Base-by-base conservation (phyloP, 345 rosid species). In the Durio zibethinus region DNA sequence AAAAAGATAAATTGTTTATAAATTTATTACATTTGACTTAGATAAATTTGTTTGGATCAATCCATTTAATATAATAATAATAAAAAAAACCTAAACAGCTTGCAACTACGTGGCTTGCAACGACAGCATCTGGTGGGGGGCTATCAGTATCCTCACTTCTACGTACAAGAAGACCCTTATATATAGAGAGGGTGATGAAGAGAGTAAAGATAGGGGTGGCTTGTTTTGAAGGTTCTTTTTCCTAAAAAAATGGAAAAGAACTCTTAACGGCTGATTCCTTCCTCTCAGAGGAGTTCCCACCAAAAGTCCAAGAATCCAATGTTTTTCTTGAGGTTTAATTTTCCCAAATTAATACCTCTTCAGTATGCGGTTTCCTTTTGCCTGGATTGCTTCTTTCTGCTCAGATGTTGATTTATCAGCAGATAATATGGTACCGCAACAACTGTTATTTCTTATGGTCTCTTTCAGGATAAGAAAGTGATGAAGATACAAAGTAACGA, bases 71-170 rank as follows among this genome's bases (percentile, higher is more conserved):
- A n/a, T n/a, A n/a, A n/a, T n/a, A n/a, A n/a, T n/a, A n/a, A n/a
- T n/a, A 56, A 25, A 56, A 7, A 54, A 56, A 60, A 38, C 66
- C 66, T 61, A 61, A 14, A 64, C 69, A 64, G 45, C 47, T 64
- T 64, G 69, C 47, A 64, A 20, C 27, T 20, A 64, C 69, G 69
- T 64, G 69, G 69, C 69, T 36, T 64, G 4, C 69, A 64, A 20
- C 27, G 5, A 20, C 69, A 36, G 12, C 42, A 36, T 36, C 47
- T 64, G 47, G 69, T 64, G 47, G 69, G 69, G 66, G 69, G 5
- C n/a, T 14, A 2, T 61, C 20, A 4, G 1, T 27, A 29, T 20
- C 12, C n/a, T 35, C 42, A 8, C 45, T 63, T 63, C 25, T 35
- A 29, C 65, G 2, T 60, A 60, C 45, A 7, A 9, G 18, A 27